These are phyloP conservation scores for Penicillium sp. DNA, from an alignment of 2,329 filamentous ascomycete genomes.

Conservation along the genomic window DNA sequence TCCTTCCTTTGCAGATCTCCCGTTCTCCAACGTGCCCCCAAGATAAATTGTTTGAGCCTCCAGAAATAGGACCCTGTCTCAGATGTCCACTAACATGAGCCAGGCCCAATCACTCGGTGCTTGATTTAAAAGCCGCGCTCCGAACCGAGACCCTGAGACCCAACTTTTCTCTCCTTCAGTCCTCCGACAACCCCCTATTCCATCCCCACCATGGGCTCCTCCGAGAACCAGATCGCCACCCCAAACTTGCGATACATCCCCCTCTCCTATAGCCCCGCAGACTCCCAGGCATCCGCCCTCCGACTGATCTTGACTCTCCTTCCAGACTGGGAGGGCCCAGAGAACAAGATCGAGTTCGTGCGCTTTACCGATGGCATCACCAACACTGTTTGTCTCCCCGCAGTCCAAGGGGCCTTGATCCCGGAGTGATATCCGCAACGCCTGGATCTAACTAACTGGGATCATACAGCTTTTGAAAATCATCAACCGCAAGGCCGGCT, in stretches of 20 bases:
- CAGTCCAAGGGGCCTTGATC: neutral
- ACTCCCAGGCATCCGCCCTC: slow-evolving; percentile 76
- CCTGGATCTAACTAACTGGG: slow-evolving; percentile 18
- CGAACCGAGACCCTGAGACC: neutral
- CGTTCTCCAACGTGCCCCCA: slow-evolving; percentile 1
- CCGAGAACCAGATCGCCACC: slow-evolving; percentile 15
- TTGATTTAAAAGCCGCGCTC: slow-evolving; percentile 2
- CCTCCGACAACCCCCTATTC: slow-evolving; percentile 5
- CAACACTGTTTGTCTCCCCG: slow-evolving; percentile 68
- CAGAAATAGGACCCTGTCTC: slow-evolving; percentile 1
- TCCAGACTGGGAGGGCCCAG: slow-evolving; percentile 76
- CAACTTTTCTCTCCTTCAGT: neutral
- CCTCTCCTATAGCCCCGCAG: slow-evolving; percentile 72
- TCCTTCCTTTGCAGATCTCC: slow-evolving; percentile 5
- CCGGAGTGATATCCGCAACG: no score
- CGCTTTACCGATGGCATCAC: slow-evolving; percentile 98
- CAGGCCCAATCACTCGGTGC: slow-evolving; percentile 3
- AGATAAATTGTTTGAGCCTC: slow-evolving; percentile 8
- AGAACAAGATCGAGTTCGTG: slow-evolving; percentile 77
- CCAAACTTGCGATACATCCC: slow-evolving; percentile 59
- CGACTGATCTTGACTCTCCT: slow-evolving; percentile 75
- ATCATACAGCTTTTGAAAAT: slow-evolving; percentile 51
- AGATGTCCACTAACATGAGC: slow-evolving; percentile 6
- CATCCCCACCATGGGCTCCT: slow-evolving; percentile 28
- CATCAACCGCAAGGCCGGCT: slow-evolving; percentile 56